phyloP scores from a whole-genome alignment of 257 asterid genomes.

The Cynanchum wilfordii region DNA sequence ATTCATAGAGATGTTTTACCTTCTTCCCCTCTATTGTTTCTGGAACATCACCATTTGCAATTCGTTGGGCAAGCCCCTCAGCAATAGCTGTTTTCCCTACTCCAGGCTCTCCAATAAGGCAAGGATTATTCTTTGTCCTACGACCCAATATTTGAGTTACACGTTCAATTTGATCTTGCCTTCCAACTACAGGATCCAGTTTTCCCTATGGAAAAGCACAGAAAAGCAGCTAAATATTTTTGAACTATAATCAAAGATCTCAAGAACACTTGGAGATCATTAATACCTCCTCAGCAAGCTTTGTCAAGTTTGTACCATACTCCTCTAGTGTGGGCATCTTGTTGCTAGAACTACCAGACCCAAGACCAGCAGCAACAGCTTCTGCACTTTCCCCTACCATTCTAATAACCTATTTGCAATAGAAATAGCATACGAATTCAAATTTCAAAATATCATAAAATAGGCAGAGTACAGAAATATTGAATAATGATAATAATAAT shows the following conservation, averaged over 20 bases:
- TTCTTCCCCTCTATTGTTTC: conserved; percentile 97
- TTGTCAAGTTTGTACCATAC: conserved; percentile 47
- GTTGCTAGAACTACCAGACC: conserved; percentile 38
- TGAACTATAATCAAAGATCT: not conserved
- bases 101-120: conserved; percentile 99
- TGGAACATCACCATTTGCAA: conserved; percentile 90
- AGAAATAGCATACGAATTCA: not conserved
- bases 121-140: conserved; percentile 93
- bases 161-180: conserved; percentile 89
- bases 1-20: conserved; percentile 35
- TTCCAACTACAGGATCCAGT: conserved; percentile 95
- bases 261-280: not conserved
- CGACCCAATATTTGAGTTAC: conserved; percentile 97
- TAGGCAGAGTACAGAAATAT: not conserved
- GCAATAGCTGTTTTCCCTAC: conserved; percentile 99
- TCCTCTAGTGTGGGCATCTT: conserved; percentile 56
- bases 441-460: not conserved
- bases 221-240: not conserved
- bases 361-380: conserved; percentile 46
- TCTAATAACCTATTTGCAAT: conserved; percentile 36
- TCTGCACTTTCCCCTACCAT: conserved; percentile 51
- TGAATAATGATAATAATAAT: conserved; percentile 17
- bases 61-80: conserved; percentile 97
- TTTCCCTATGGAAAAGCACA: conserved; percentile 65
- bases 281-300: conserved; percentile 72